Evolutionary conservation across 805 yeast species (phyloP), one percentile per base, ranked within the genome.

Genomic region (Pichia deserticola): DNA sequence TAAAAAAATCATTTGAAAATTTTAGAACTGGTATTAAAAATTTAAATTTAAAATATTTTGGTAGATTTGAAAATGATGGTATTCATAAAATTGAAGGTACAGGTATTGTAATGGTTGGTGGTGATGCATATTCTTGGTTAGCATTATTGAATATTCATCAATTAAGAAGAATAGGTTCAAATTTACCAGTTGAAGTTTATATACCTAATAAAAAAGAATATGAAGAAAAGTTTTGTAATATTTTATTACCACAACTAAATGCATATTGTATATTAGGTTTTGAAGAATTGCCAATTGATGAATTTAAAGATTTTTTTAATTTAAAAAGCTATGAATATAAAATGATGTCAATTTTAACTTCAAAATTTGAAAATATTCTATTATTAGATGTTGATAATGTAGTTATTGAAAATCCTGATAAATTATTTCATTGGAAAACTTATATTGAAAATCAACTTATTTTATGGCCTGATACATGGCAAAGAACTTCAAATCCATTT

Each of bases 381-480:
- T 71, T 77, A 51, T 54, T 78, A 35, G 83, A 78, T 57, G 72
- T 79, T 9, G 82, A 78, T 58, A 72, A 77, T 56, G 69, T 74
- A 57, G 79, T 77, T 3, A 61, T 71, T 13, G 58, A 53, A 38
- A 65, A 69, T 57, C 64, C 73, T 15, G 79, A 77, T 47, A 65
- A 66, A 45, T 66, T 82, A 40, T 76, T 82, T 48, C 61, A 62
- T 2, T 71, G 78, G 35, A 60, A 68, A 11, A 65, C 70, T 7
- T 81, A 67, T 64, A 56, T 61, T 42, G 63, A 72, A 9, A 64
- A 65, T 15, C 75, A 78, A 0, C 59, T 82, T 48, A 67, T 81
- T 9, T 51, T 80, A 8, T 82, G 88, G 87, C 88, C 88, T 4
- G 87, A 82, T 63, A 77, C 78, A 36, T 82, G 88, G 88, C 73